These are phyloP conservation scores for Puccinia horiana DNA, from an alignment of 1,284 basidiomycete genomes.

Conservation along the genomic window DNA sequence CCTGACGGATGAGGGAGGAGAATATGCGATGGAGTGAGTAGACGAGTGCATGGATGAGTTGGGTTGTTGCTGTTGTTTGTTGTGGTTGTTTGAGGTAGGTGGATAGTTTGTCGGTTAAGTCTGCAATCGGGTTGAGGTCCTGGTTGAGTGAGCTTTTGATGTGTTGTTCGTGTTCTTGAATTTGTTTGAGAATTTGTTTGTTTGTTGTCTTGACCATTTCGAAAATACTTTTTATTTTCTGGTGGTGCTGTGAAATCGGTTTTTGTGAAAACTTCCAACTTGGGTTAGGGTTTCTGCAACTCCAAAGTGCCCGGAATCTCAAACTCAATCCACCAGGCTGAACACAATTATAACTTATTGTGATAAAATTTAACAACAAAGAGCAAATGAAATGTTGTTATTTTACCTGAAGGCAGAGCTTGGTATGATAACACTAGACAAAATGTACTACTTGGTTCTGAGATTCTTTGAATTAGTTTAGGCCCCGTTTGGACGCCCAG, in stretches of 20 bases:
- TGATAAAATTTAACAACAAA: no score
- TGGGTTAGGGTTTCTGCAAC: background rate
- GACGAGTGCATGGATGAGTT: constrained; percentile 70
- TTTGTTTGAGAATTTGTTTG: constrained; percentile 26
- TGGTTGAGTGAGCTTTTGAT: constrained; percentile 28
- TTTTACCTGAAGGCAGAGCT: no score
- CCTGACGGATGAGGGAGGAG: constrained; percentile 67
- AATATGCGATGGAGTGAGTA: constrained; percentile 82
- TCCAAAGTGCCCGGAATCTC: no score
- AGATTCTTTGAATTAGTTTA: no score
- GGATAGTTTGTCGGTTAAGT: constrained; percentile 67
- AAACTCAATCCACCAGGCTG: no score
- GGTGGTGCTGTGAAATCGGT: background rate
- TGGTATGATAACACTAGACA: no score
- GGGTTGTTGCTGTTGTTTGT: constrained; percentile 52
- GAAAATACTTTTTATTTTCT: background rate
- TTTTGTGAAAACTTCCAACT: background rate
- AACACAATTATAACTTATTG: no score
- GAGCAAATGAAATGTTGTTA: no score
- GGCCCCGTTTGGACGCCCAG: background rate
- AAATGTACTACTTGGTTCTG: no score
- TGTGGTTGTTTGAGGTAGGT: constrained; percentile 57
- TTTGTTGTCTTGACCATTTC: background rate
- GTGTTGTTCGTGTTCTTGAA: constrained; percentile 9
- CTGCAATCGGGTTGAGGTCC: constrained; percentile 72